Percentiles rank a stretch among this genome's conserved stretches.
Evolutionary conservation across 371 early-diverging fungal genomes (phyloP).

Genomic region (Fennellomyces sp.): DNA sequence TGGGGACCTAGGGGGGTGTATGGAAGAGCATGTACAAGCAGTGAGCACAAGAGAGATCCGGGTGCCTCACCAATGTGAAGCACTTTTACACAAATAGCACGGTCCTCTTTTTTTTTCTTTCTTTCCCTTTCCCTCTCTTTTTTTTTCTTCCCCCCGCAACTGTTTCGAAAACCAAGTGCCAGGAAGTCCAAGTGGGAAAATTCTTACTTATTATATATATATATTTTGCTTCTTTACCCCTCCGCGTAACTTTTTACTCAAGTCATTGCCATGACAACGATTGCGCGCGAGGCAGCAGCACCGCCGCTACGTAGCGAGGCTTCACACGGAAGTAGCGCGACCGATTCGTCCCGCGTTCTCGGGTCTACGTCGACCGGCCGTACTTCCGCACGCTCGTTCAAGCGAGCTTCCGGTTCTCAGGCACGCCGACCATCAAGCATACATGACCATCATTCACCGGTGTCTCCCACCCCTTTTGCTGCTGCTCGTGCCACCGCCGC

Average conservation of each 20-base stretch:
- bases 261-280: neutral
- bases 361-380: neutral
- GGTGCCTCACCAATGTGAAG: constrained; percentile 5
- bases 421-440: neutral
- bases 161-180: neutral
- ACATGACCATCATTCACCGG: neutral
- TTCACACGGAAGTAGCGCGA: neutral
- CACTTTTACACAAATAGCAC: neutral
- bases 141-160: neutral
- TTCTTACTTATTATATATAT: neutral
- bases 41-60: neutral
- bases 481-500: neutral
- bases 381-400: neutral
- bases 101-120: neutral
- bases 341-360: constrained; percentile 1
- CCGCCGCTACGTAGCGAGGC: neutral
- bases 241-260: constrained; percentile 1
- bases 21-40: too few relatives aligned
- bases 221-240: neutral
- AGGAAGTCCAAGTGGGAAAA: neutral
- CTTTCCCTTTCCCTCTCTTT: neutral
- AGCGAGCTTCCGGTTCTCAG: neutral
- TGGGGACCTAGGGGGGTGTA: neutral
- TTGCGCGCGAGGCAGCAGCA: neutral
- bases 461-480: neutral